Base-by-base conservation (phyloP, 129 eudicot genomes). In the Chrysanthemum makinoi region DNA sequence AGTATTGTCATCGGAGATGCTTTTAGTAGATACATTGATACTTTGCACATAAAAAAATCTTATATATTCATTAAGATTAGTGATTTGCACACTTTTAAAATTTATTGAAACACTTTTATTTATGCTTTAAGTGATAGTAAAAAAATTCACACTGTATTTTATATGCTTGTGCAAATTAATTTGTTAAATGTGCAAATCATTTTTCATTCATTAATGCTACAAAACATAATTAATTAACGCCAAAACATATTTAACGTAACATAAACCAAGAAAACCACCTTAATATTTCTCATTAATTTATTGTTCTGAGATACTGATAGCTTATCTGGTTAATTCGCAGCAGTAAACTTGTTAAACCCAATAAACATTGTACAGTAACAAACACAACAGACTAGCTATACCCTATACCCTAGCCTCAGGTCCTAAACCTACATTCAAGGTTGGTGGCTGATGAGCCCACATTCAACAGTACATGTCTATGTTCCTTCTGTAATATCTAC, bases 361-460 rank as follows among this genome's bases (percentile, higher is more conserved):
- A 73, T 61, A 72, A 49, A 2, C 17, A 5, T 1, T 11, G 10
- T 11, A 0, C 15, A 11, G 14, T 47, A 6, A 57, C 24, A 16
- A 33, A 22, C 4, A 6, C 16, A 50, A 48, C 63, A 39, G 77
- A 73, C 70, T 73, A 62, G 77, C 68, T 75, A 75, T 72, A 56
- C 9, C 7, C 46, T 6, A 6, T 39, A 6, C 46, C 46, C 46
- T 39, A 39, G 9, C 0, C 10, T 6, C 46, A 39, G 9, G 1
- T 1, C 1, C 44, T 39, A 7, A 7, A 39, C 46, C 46, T 39
- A 39, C 46, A 39, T 66, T 65, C 79, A 75, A 75, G 79, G 72
- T 74, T 74, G 65, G 79, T 66, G 65, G 67, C 67, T 13, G 72
- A 67, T 13, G 72, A 67, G 61, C 80, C 80, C 80, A 76, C 80